Base-by-base conservation (phyloP, 2,329 filamentous ascomycete genomes). In the Dothiorella sarmentorum region DNA sequence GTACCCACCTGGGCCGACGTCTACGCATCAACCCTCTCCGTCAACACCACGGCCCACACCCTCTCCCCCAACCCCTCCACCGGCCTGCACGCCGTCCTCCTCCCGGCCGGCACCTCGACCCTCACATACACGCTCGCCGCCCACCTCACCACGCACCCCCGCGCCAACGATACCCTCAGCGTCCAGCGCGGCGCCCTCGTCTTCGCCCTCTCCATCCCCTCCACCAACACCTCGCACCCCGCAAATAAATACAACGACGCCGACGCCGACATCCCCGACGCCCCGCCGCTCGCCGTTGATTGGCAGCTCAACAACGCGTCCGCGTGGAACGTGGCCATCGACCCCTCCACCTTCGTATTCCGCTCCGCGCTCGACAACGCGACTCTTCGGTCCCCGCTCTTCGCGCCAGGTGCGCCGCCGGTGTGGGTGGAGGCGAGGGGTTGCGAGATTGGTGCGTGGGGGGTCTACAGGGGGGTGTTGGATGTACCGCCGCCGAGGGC, bases 1-100 rank as follows among this genome's bases (percentile, higher is more conserved):
- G 71, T 80, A n/a, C 78, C 79, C 2, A 58, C 59, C 7, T 81
- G 79, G 79, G 68, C 71, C 3, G 64, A 68, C 17, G 56, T 61
- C n/a, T 63, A 17, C 27, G 17, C 13, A 3, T 40, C 60, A 10
- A 33, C 60, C 9, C 20, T 59, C 33, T n/a, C 60, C 43, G 17
- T 45, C n/a, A 44, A 15, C 37, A 62, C 17, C 52, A 60, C 40
- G 43, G 26, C 61, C 67, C 29, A 40, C 57, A 10, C 42, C 5
- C 47, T 69, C 7, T 62, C 62, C 7, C 72, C 74, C 13, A 69
- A 78, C 61, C 26, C 69, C 1, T 58, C 62, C 5, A 74, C 71
- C 3, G 72, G 75, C 24, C 66, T 79, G 47, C 73, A 75, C 53
- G 67, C 68, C 4, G 60, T 79, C 56, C 40, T 63, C 17, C 55